These are phyloP conservation scores for Hagleromyces aurorensis DNA, from an alignment of 805 yeast species.

Conservation along the genomic window DNA sequence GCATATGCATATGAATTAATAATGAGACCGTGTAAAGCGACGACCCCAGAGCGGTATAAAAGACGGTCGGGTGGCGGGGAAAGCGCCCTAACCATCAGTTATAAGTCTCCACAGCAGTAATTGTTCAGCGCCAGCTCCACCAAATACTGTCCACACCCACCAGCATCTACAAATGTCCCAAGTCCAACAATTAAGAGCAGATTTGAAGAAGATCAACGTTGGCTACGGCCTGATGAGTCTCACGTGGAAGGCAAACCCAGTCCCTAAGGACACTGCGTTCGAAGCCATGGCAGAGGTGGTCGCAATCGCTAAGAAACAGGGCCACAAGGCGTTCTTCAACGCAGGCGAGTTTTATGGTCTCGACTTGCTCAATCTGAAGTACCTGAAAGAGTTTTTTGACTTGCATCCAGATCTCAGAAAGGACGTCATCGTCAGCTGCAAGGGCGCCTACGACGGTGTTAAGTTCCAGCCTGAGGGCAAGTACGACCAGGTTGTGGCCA, in stretches of 20 bases:
- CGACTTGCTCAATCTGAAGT: slow-evolving; percentile 43
- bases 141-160: too few species aligned
- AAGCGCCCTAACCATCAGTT: too few species aligned
- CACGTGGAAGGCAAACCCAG: slow-evolving; percentile 59
- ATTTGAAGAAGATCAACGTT: slow-evolving; percentile 12
- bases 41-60: too few species aligned
- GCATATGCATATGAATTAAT: too few species aligned
- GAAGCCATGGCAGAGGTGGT: slow-evolving; percentile 47
- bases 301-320: slow-evolving; percentile 28
- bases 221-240: slow-evolving; percentile 83
- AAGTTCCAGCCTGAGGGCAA: slow-evolving; percentile 43
- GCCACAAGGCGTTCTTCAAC: slow-evolving; percentile 46
- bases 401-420: slow-evolving; percentile 47
- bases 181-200: slow-evolving; percentile 16
- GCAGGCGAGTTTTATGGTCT: slow-evolving; percentile 77
- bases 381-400: slow-evolving; percentile 50
- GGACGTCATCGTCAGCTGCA: slow-evolving; percentile 54
- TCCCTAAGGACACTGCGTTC: slow-evolving; percentile 46
- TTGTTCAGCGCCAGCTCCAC: too few species aligned
- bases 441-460: slow-evolving; percentile 47
- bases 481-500: slow-evolving; percentile 37
- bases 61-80: too few species aligned
- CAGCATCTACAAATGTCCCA: slow-evolving; percentile 20
- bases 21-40: too few species aligned
- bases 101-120: too few species aligned